Conservation (phyloP, 352 stramenopile species). For the Pythium folliculosum region DNA sequence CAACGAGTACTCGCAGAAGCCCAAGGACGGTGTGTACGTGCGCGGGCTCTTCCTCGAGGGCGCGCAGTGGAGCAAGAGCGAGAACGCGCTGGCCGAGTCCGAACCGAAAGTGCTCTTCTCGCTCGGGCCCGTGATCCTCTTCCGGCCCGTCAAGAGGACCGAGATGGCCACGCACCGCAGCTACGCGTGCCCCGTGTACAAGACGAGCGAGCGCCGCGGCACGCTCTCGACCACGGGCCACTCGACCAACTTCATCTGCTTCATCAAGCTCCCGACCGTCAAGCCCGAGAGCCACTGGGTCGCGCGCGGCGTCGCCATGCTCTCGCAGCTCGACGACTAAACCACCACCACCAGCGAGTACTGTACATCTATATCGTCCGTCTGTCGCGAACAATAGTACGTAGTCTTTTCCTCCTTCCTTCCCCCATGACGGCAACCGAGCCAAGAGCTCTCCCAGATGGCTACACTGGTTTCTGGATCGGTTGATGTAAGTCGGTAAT, state of each 20-base stretch:
- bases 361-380: background rate
- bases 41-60: conserved; percentile 90
- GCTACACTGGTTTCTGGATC: conserved; percentile 17
- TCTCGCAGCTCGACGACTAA: conserved; percentile 90
- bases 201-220: conserved; percentile 90
- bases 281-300: conserved; percentile 91
- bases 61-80: conserved; percentile 82
- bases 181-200: conserved; percentile 95
- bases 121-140: conserved; percentile 79
- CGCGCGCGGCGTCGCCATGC: conserved; percentile 91
- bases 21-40: conserved; percentile 87
- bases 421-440: background rate
- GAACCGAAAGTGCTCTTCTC: conserved; percentile 90
- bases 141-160: conserved; percentile 76
- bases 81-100: conserved; percentile 72
- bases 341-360: background rate
- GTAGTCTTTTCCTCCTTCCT: background rate
- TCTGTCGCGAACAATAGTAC: background rate
- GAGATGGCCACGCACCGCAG: conserved; percentile 63
- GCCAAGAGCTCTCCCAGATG: conserved; percentile 16
- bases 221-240: conserved; percentile 96
- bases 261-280: conserved; percentile 86
- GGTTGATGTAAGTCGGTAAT: background rate
- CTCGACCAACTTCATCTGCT: conserved; percentile 97
- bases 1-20: conserved; percentile 70